Evolutionary conservation across 2,329 filamentous ascomycete genomes (phyloP), one percentile per base, ranked within the genome.

Genomic region (Fusarium secorum): DNA sequence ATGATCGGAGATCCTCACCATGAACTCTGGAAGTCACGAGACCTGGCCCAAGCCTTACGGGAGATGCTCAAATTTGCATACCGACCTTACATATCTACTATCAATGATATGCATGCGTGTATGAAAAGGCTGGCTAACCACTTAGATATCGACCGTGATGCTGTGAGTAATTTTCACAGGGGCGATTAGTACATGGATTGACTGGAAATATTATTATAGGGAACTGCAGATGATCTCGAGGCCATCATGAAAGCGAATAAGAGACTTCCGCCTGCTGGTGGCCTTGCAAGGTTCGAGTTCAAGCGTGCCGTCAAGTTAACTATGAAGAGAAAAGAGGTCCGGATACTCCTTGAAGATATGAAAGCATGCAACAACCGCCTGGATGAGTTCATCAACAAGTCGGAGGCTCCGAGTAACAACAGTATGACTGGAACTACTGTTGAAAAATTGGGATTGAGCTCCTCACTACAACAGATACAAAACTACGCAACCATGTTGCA

Each of bases 121-220:
- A 44, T 44, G 41, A 44, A 20, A 44, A 26, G 22, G 17, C 4
- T 44, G 17, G 41, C 41, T 0, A 4, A 2, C 0, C 41, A 44
- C 7, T 26, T 44, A 9, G 17, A 26, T 20, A 10, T 44, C 2
- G 22, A 44, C 10, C 41, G 41, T 14, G 41, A 44, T 14, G 1
- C 17, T 7, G 24, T 26, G 24, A 44, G 41, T 44, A 20, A 14
- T 26, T 20, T 10, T 20, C 4, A 7, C 17, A 20, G 1, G 4
- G 18, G 7, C 4, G 24, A 9, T 9, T 5, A 18, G 4, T 13
- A 11, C 7, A 1, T 11, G 10, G 15, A 8, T 5, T 44, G 1
- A 44, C 5, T 6, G 0, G 3, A 4, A 20, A 0, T 0, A 3
- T 26, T 0, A 9, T 14, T 3, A 0, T 14, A 44, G 41, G 24